phyloP scores from a whole-genome alignment of 2,329 filamentous ascomycete genomes.

The Aspergillus alliaceus region DNA sequence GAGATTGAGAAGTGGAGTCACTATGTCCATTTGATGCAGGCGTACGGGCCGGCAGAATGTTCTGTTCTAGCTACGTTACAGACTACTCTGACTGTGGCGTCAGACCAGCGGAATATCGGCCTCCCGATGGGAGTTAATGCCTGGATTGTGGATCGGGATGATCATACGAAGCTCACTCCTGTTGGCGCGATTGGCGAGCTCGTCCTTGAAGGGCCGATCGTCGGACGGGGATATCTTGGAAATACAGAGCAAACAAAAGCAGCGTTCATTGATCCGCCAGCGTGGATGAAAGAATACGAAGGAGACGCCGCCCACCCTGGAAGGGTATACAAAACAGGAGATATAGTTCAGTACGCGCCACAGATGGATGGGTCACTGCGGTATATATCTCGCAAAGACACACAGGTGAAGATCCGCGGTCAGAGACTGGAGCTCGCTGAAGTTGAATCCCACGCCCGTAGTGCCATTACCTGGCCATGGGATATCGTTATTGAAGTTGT shows the following conservation, averaged over 20 bases:
- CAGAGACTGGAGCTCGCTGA: not conserved
- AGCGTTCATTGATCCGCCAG: not conserved
- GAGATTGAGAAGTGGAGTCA: not conserved
- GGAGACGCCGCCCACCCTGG: not conserved
- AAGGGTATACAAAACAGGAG: not conserved
- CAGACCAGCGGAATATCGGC: not conserved
- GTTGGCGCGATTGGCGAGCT: not conserved
- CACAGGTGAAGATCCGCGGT: not conserved
- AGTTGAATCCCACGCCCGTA: not conserved
- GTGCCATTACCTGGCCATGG: too few relatives aligned
- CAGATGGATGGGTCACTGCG: not conserved
- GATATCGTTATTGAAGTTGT: too few relatives aligned
- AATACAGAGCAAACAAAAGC: not conserved
- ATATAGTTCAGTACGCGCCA: not conserved
- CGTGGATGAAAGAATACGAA: not conserved
- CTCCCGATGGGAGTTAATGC: not conserved
- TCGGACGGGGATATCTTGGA: not conserved
- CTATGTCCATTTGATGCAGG: not conserved
- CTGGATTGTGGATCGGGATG: not conserved
- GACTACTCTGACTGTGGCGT: not conserved
- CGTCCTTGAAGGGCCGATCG: not conserved
- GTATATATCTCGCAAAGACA: not conserved
- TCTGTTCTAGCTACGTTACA: not conserved
- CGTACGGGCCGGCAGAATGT: not conserved
- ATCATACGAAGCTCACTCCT: not conserved